Base-by-base conservation (phyloP, 768 basidiomycete species). In the Termitomyces sp. region DNA sequence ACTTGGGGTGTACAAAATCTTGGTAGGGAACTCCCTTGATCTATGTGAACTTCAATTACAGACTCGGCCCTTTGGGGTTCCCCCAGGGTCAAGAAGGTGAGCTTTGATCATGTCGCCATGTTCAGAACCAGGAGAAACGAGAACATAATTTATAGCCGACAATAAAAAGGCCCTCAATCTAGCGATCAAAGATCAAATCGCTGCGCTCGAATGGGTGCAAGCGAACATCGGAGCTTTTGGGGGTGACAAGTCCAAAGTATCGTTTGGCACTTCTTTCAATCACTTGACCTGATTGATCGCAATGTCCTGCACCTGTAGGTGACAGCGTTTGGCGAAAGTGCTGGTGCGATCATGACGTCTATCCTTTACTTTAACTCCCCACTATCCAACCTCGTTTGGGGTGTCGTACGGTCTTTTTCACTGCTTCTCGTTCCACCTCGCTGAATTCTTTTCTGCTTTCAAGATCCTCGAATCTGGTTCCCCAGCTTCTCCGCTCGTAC, bases 161-260 rank as follows among this genome's bases (percentile, higher is more conserved):
- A 49, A 63, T 10, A 62, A 60, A 12, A 72, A 66, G 16, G 66
- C 70, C 0, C 67, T 76, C n/a, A 78, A 78, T 58, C 64, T 79
- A 44, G 78, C 69, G 7, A 53, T 81, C 13, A 70, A 63, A 26
- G 79, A 80, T 57, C 71, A 78, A 57, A 55, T 74, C 22, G 58
- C 66, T 12, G 79, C 76, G 5, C 66, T 80, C 2, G 57, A 68
- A 50, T 81, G 78, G 85, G 77, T 86, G 0, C 80, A 84, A 56
- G 62, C 72, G 44, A 78, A 87, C 61, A 83, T 86, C 47, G 70
- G 64, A 36, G 64, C 70, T 0, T 87, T 86, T 62, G 84, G 86
- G 2, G 86, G 85, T 15, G 81, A 79, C 62, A 72, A 71, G 22
- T 64, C 18, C 12, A 75, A 77, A 68, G 77, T 77, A 10, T 13